Base-by-base conservation (phyloP, 768 basidiomycete species). In the Kwoniella dejecticola region DNA sequence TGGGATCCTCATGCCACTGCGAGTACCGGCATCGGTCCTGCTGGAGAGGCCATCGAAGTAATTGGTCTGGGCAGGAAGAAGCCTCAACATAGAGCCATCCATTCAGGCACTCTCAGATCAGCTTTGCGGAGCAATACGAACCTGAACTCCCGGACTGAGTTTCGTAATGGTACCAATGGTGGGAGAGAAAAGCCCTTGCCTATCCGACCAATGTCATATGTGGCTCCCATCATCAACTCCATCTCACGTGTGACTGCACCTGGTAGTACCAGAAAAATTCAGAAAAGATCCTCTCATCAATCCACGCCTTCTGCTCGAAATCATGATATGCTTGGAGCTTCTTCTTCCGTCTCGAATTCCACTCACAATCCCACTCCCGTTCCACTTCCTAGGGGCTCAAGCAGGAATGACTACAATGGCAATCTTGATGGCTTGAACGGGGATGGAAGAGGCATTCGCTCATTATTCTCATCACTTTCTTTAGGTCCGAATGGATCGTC, bases 11-110 rank as follows among this genome's bases (percentile, higher is more conserved):
- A 70, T 33, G 70, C 70, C 7, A 56, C 54, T 24, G 26, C 62
- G n/a, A n/a, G n/a, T 4, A 33, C 46, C 4, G 66, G 70, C 21
- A 63, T 72, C 11, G 73, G 73, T 8, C 63, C 71, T 24, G 70
- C 59, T 3, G 73, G 73, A n/a, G 73, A 75, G 29, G 70, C 73
- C 3, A 69, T 72, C 47, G 70, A 75, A 42, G 63, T 67, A 4
- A 75, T 75, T 23, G 71, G 70, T 1, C 46, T 71, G 13, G 74
- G 71, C 0, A 57, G 71, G 49, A 76, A 73, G 53, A 62, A 60
- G 23, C 74, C 74, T 33, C 33, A 69, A 52, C 74, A 76, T 41
- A 30, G 74, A 36, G 70, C 56, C 10, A 69, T 73, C 45, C 26
- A 56, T 21, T 13, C 70, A 10, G 60, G 58, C 1, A 65, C 70